phyloP scores from a whole-genome alignment of 2,329 filamentous ascomycete species.

The Reticulascus tulasneorum region DNA sequence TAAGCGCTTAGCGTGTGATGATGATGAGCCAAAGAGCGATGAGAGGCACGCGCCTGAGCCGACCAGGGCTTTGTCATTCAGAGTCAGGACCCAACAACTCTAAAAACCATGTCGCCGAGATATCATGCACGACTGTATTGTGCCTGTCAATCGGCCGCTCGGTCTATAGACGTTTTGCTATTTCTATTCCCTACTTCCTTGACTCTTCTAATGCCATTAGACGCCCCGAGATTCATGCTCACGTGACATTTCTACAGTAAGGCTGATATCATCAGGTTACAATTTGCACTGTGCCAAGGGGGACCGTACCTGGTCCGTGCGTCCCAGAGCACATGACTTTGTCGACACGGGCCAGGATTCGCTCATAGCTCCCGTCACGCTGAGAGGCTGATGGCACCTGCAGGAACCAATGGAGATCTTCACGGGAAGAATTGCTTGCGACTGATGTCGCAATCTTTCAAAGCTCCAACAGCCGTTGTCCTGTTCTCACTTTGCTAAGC shows the following conservation, averaged over 20 bases:
- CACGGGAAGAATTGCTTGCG: constrained; percentile 9
- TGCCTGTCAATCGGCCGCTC: too few species aligned
- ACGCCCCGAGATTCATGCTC: constrained; percentile 13
- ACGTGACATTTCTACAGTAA: constrained; percentile 7
- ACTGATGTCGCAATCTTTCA: constrained; percentile 3
- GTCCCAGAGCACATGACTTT: too few species aligned
- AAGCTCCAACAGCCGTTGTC: not conserved
- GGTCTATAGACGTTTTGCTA: too few species aligned
- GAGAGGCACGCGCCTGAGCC: constrained; percentile 15
- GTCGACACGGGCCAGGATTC: too few species aligned
- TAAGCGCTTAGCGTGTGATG: constrained; percentile 21
- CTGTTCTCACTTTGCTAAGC: too few species aligned
- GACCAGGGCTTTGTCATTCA: too few species aligned
- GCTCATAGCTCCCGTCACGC: too few species aligned
- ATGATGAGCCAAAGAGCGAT: constrained; percentile 11
- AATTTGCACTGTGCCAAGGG: constrained; percentile 14
- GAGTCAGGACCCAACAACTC: too few species aligned
- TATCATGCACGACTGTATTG: too few species aligned
- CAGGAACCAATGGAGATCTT: constrained; percentile 1
- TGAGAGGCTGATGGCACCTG: not conserved
- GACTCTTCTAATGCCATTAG: too few species aligned
- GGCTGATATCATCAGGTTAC: constrained; percentile 15
- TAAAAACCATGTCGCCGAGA: too few species aligned
- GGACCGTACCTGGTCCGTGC: constrained; percentile 5
- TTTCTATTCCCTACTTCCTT: not conserved